Conservation (phyloP, 306 rosid genomes). For the Citrullus amarus region DNA sequence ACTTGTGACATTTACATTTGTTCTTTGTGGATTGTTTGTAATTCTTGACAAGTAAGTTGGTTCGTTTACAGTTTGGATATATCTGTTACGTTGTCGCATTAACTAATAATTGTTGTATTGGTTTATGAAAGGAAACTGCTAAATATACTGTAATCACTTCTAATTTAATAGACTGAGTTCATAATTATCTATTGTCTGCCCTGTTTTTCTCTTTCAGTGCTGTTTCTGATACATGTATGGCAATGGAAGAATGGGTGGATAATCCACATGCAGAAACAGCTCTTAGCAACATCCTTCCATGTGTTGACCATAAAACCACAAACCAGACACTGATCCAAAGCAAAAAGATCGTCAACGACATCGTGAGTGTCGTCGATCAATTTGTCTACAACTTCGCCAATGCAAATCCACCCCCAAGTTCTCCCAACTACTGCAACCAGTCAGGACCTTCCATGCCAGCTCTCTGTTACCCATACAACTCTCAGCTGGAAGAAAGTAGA, state of each 20-base stretch:
- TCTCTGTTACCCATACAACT: slow-evolving; percentile 74
- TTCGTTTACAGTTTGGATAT: neutral
- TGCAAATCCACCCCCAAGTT: slow-evolving; percentile 28
- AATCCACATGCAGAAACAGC: slow-evolving; percentile 82
- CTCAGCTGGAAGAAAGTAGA: slow-evolving; percentile 29
- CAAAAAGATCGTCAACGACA: slow-evolving; percentile 49
- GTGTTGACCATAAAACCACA: slow-evolving; percentile 80
- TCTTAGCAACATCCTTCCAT: slow-evolving; percentile 83
- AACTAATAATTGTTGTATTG: neutral
- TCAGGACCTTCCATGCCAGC: slow-evolving; percentile 79
- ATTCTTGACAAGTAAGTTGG: slow-evolving; percentile 70
- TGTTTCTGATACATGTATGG: slow-evolving; percentile 77
- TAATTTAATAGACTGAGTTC: neutral
- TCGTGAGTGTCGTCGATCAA: slow-evolving; percentile 51
- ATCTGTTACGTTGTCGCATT: neutral
- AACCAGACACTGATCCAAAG: slow-evolving; percentile 69
- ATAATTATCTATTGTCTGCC: neutral
- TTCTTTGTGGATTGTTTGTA: slow-evolving; percentile 83
- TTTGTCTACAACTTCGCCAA: slow-evolving; percentile 59
- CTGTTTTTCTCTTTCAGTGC: slow-evolving; percentile 28
- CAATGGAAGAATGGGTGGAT: slow-evolving; percentile 92
- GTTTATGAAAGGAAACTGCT: neutral
- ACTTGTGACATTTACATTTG: slow-evolving; percentile 70
- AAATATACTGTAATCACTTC: neutral
- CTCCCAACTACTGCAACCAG: slow-evolving; percentile 48